These are phyloP conservation scores for Colletotrichum gloeosporioides DNA, from an alignment of 2,329 filamentous ascomycete species.

Conservation along the genomic window DNA sequence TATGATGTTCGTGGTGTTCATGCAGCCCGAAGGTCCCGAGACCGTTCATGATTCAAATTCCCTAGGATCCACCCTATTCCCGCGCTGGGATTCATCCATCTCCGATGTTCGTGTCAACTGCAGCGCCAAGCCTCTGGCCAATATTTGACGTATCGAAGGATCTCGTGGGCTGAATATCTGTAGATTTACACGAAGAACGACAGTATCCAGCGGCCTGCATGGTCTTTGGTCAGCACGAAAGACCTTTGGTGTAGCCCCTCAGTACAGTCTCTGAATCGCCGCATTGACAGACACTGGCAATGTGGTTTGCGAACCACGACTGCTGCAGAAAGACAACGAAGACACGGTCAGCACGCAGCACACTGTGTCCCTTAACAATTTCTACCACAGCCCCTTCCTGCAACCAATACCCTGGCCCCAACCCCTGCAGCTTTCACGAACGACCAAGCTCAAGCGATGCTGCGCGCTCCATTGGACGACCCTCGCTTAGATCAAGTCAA, in stretches of 20 bases:
- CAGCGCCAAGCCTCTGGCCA: not conserved
- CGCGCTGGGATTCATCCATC: not conserved
- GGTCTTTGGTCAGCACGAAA: not conserved
- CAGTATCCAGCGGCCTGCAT: not conserved
- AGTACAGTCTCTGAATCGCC: not conserved
- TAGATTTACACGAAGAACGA: too few relatives aligned
- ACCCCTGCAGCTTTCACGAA: not conserved
- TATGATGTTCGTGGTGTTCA: not conserved
- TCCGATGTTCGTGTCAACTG: not conserved
- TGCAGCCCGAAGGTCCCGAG: constrained; percentile 17
- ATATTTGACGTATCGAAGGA: not conserved
- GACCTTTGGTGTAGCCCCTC: not conserved
- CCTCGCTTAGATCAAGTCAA: not conserved
- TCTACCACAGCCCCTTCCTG: not conserved
- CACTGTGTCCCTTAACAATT: constrained; percentile 3
- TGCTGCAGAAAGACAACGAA: not conserved
- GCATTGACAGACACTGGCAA: not conserved
- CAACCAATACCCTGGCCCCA: not conserved
- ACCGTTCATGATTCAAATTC: constrained; percentile 9
- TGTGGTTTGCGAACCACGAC: not conserved
- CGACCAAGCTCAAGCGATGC: not conserved
- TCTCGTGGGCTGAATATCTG: not conserved
- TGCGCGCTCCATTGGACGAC: not conserved
- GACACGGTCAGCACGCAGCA: not conserved
- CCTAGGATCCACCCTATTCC: not conserved